Percentiles rank a stretch among this genome's conserved stretches.
Evolutionary conservation across 2,329 filamentous ascomycete genomes (phyloP).

Genomic region (Colletotrichum lini): DNA sequence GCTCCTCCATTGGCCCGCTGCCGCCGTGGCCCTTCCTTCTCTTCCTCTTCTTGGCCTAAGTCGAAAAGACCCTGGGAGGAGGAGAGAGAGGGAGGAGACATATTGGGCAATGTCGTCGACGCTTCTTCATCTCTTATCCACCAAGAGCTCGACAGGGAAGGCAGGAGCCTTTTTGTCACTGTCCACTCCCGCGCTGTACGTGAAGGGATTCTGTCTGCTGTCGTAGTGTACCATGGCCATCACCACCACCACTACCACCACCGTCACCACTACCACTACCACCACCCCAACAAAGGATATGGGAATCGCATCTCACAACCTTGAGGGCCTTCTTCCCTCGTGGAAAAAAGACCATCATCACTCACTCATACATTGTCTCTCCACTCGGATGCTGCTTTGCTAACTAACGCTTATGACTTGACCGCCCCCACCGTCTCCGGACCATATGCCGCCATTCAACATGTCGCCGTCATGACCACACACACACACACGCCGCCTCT

Average conservation of each 20-base stretch:
- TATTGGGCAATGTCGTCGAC: not conserved
- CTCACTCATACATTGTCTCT: not conserved
- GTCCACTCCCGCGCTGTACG: too few species aligned
- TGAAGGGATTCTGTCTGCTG: not conserved
- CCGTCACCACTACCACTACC: too few species aligned
- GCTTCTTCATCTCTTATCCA: not conserved
- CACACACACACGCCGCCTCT: not conserved
- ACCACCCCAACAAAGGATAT: constrained; percentile 29
- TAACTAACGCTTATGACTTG: not conserved
- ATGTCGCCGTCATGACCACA: constrained; percentile 14
- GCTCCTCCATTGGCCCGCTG: constrained; percentile 35
- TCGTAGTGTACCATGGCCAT: not conserved
- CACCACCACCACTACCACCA: too few species aligned
- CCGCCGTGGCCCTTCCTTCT: constrained; percentile 15
- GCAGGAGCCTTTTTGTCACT: not conserved
- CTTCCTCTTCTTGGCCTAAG: not conserved
- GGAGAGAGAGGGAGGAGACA: not conserved
- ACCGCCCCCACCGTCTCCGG: not conserved
- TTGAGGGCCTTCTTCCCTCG: not conserved
- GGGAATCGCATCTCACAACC: constrained; percentile 9
- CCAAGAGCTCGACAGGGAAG: not conserved
- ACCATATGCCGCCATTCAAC: not conserved
- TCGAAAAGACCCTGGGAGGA: not conserved
- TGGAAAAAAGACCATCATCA: too few species aligned
- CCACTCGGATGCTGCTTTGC: not conserved